phyloP scores from a whole-genome alignment of 371 early-diverging fungal species.

The Gilbertella persicaria region DNA sequence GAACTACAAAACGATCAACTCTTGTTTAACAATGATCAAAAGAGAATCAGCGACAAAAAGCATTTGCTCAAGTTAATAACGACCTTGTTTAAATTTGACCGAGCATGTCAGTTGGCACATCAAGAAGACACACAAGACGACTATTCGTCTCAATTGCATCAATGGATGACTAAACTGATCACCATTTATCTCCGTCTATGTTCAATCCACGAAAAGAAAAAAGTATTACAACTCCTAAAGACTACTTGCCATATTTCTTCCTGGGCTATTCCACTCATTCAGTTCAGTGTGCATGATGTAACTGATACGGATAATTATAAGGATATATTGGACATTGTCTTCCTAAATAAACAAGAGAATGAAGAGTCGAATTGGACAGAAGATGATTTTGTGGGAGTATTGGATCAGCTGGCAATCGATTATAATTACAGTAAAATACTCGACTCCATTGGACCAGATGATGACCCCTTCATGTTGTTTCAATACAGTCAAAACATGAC shows the following conservation, averaged over 20 bases:
- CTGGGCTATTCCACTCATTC: conserved; percentile 64
- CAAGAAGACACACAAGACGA: not conserved
- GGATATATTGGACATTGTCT: conserved; percentile 30
- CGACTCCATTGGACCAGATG: not conserved
- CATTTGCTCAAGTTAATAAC: conserved; percentile 4
- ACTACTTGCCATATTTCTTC: conserved; percentile 35
- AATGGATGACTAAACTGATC: conserved; percentile 14
- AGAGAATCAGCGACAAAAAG: conserved; percentile 12
- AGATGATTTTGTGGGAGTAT: conserved; percentile 58
- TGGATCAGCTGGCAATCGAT: conserved; percentile 65
- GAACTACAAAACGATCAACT: conserved; percentile 8
- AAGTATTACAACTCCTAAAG: conserved; percentile 52
- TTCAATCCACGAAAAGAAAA: conserved; percentile 1
- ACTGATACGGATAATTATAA: conserved; percentile 27
- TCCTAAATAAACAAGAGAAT: conserved; percentile 24
- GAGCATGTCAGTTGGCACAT: not conserved
- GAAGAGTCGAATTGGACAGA: conserved; percentile 47
- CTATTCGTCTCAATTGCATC: conserved; percentile 4
- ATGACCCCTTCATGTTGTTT: conserved; percentile 7
- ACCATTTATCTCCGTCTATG: conserved; percentile 14
- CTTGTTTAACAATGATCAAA: conserved; percentile 13
- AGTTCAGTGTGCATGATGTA: conserved; percentile 27
- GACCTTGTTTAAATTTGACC: conserved; percentile 11
- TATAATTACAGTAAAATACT: conserved; percentile 16
- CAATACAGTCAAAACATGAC: conserved; percentile 31